A percentile compares a stretch with the other conserved stretches of the same genome.
phyloP scores from a whole-genome alignment of 2,329 filamentous ascomycete species.

The Ascochyta koolunga region DNA sequence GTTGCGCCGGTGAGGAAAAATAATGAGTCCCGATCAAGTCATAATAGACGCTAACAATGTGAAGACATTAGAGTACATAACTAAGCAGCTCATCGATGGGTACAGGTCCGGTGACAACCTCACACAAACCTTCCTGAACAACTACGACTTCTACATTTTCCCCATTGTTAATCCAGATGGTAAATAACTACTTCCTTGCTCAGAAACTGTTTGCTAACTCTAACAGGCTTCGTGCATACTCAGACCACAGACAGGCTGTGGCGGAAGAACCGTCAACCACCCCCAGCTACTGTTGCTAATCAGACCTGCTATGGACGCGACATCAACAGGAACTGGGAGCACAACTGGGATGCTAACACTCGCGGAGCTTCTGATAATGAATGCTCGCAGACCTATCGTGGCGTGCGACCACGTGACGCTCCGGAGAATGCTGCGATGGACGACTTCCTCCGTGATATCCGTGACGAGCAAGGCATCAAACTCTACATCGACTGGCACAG shows the following conservation, averaged over 20 bases:
- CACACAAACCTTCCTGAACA: constrained; percentile 41
- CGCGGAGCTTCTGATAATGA: constrained; percentile 40
- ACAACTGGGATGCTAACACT: constrained; percentile 35
- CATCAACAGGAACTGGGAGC: constrained; percentile 45
- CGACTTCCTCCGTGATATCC: constrained; percentile 53
- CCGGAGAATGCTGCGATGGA: constrained; percentile 50
- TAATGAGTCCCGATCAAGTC: not conserved
- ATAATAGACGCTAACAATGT: not conserved
- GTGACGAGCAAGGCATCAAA: constrained; percentile 57
- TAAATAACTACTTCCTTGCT: constrained; percentile 2
- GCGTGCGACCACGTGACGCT: constrained; percentile 34
- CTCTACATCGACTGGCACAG: constrained; percentile 69
- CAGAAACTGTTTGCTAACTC: not conserved
- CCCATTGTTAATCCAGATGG: constrained; percentile 43
- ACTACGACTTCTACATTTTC: constrained; percentile 43
- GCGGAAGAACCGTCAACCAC: constrained; percentile 43
- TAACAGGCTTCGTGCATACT: constrained; percentile 40
- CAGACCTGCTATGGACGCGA: constrained; percentile 40
- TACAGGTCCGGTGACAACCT: constrained; percentile 35
- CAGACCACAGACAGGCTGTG: constrained; percentile 45
- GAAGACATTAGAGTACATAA: constrained; percentile 35
- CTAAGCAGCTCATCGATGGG: constrained; percentile 34
- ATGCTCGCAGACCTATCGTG: constrained; percentile 41
- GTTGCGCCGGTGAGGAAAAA: constrained; percentile 49
- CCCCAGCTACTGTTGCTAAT: constrained; percentile 32